Base-by-base conservation (phyloP, 2,329 filamentous ascomycete species). In the Aspergillus ochraceoroseus region DNA sequence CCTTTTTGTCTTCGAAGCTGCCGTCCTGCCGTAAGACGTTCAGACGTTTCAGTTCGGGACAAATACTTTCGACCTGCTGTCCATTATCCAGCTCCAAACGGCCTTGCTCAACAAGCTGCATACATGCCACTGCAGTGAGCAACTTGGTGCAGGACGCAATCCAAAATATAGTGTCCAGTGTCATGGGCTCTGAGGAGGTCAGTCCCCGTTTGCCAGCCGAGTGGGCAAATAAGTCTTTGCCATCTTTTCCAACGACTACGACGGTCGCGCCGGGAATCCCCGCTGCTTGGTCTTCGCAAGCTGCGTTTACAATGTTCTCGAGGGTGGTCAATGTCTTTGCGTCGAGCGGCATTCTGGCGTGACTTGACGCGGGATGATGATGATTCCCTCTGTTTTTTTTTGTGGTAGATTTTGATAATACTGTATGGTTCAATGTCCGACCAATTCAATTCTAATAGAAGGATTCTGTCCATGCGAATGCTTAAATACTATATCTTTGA, bases 161-260 rank as follows among this genome's bases (percentile, higher is more conserved):
- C 72, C 73, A 77, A 52, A 81, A 84, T 1, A 78, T 63, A 6
- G 68, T 77, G 26, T 85, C 78, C 0, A 78, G 60, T 0, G 71
- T 72, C 74, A 85, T 79, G 3, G 71, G 64, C 31, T 77, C 70
- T 5, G 11, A 6, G 1, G 23, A 42, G 2, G 8, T 28, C 1
- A 28, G n/a, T 2, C 75, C 75, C 2, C 67, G 61, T 12, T 65
- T 70, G 1, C 76, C 76, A 0, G 71, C 60, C 0, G 74, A 62
- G 49, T 78, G 65, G 2, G 65, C 63, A 47, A 75, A 71, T 0
- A 73, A 56, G 6, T 74, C 70, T 2, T 67, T 57, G 13, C 74
- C 74, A 45, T 66, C 53, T 37, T 66, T 71, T 46, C 62, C 69
- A n/a, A 77, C 61, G 2, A 74, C 63, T 2, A 72, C 64, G 4